These are phyloP conservation scores for Peronosclerospora sorghi DNA, from an alignment of 352 stramenopile genomes.

Conservation along the genomic window DNA sequence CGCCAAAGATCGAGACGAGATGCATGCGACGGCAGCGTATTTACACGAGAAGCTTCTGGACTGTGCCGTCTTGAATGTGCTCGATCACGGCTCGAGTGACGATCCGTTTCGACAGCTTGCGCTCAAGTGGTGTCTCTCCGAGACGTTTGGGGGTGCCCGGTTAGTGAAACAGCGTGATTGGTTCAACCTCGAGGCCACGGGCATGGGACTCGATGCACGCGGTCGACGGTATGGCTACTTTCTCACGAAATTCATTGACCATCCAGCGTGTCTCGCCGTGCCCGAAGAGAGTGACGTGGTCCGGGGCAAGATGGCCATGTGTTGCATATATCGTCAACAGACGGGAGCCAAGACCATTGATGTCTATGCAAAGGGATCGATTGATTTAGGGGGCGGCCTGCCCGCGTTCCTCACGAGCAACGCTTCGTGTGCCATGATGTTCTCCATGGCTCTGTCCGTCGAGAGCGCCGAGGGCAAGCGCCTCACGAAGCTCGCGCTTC, in stretches of 20 bases:
- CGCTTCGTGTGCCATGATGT: slow-evolving; percentile 17
- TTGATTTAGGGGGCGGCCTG: slow-evolving; percentile 32
- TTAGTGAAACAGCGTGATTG: slow-evolving; percentile 51
- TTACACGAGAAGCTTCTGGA: slow-evolving; percentile 27
- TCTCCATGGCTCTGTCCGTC: slow-evolving; percentile 15
- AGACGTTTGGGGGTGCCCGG: slow-evolving; percentile 23
- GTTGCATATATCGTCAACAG: slow-evolving; percentile 45
- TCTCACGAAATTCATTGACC: slow-evolving; percentile 24
- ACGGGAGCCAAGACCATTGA: slow-evolving; percentile 21
- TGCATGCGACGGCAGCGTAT: slow-evolving; percentile 25
- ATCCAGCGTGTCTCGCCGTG: slow-evolving; percentile 30
- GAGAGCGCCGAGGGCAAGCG: slow-evolving; percentile 23
- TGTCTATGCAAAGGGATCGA: slow-evolving; percentile 32
- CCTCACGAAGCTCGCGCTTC: slow-evolving; percentile 19
- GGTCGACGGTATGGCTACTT: slow-evolving; percentile 44
- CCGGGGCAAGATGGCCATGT: slow-evolving; percentile 43
- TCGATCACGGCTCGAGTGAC: slow-evolving; percentile 24
- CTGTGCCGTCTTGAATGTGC: slow-evolving; percentile 29
- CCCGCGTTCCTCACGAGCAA: slow-evolving; percentile 10
- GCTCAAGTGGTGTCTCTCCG: slow-evolving; percentile 42
- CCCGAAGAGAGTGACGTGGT: slow-evolving; percentile 19
- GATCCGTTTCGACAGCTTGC: slow-evolving; percentile 36
- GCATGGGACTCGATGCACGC: slow-evolving; percentile 21
- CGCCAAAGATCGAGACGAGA: slow-evolving; percentile 28
- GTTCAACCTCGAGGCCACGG: slow-evolving; percentile 48